phyloP scores from a whole-genome alignment of 225 moss, liverwort and hornwort genomes.

The Ulota crispa region DNA sequence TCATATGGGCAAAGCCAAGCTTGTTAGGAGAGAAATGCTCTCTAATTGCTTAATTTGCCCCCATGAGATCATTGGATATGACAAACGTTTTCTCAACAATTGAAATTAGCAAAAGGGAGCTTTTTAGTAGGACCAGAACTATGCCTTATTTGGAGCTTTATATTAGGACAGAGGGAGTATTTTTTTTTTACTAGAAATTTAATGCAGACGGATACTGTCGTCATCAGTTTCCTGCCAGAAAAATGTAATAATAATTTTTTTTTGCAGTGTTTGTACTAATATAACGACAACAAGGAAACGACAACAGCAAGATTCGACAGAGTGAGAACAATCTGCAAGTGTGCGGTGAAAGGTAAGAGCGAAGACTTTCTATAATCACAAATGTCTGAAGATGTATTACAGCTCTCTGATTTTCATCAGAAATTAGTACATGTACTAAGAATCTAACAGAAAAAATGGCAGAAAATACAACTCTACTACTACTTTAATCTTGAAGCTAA shows the following conservation, averaged over 20 bases:
- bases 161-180: no score
- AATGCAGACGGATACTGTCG: neutral
- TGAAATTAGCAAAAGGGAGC: no score
- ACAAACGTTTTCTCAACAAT: no score
- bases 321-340: neutral
- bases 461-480: neutral
- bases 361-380: constrained; percentile 2
- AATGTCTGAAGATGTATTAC: constrained; percentile 10
- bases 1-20: no score
- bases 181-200: neutral
- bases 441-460: constrained; percentile 17
- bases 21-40: no score
- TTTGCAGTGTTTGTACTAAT: neutral
- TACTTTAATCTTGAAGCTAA: constrained; percentile 17
- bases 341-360: neutral
- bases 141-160: no score
- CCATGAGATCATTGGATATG: no score
- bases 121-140: no score
- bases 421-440: neutral
- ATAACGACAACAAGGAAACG: neutral
- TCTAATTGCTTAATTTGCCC: no score
- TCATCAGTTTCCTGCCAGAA: neutral
- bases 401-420: constrained; percentile 6
- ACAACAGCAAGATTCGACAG: neutral
- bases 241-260: neutral